phyloP scores from a whole-genome alignment of 2,329 filamentous ascomycete genomes.

The Aureobasidium sp. region DNA sequence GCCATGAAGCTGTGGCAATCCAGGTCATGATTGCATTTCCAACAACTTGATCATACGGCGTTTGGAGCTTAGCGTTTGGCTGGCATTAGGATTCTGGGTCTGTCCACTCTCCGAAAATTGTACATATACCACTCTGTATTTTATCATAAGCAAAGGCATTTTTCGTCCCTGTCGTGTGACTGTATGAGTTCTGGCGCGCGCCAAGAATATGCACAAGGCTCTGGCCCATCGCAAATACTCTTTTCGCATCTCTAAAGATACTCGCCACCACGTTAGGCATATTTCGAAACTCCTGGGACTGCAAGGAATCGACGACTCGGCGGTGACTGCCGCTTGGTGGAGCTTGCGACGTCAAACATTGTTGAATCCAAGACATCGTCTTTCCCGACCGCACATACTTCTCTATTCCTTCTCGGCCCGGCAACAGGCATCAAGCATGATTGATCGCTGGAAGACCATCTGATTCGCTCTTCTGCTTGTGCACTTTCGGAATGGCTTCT shows the following conservation, averaged over 20 bases:
- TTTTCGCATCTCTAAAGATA: neutral
- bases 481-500: neutral
- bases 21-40: neutral
- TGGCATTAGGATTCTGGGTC: neutral
- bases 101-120: neutral
- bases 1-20: slow-evolving; percentile 4
- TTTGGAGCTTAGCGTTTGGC: neutral
- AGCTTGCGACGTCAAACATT: neutral
- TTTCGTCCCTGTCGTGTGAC: neutral
- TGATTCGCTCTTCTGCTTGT: neutral
- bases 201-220: neutral
- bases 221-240: neutral
- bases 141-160: neutral
- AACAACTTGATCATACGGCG: neutral
- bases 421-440: slow-evolving; percentile 1
- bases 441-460: neutral
- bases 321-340: neutral
- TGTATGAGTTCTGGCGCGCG: neutral
- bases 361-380: neutral
- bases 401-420: neutral
- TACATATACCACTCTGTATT: slow-evolving; percentile 9
- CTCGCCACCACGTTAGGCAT: neutral
- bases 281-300: neutral
- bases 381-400: neutral
- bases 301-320: no score